These are phyloP conservation scores for Sphagnurus paluster DNA, from an alignment of 1,284 basidiomycete species.

Conservation along the genomic window DNA sequence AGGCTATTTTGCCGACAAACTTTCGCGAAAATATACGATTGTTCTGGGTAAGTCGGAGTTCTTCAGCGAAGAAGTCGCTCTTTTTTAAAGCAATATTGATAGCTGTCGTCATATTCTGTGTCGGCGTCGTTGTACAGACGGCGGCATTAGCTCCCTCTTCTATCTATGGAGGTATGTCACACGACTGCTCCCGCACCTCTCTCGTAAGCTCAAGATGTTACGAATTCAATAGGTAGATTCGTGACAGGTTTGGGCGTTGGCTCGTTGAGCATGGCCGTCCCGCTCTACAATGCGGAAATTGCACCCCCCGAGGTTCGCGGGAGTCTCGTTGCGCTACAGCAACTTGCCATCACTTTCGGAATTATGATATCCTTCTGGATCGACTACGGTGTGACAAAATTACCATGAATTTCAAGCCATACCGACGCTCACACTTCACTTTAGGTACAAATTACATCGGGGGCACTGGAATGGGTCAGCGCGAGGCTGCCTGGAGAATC, in stretches of 20 bases:
- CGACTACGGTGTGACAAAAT: conserved; percentile 50
- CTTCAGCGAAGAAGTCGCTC: background rate
- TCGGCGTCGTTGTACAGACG: conserved; percentile 71
- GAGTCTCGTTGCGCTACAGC: conserved; percentile 79
- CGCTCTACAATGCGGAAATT: conserved; percentile 72
- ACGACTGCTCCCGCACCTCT: background rate
- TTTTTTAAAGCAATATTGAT: background rate
- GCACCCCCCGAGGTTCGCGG: conserved; percentile 84
- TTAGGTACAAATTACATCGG: conserved; percentile 70
- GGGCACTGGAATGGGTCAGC: conserved; percentile 53
- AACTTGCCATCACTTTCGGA: conserved; percentile 77
- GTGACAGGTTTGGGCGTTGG: conserved; percentile 78
- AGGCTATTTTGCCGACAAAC: conserved; percentile 70
- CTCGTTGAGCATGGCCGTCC: conserved; percentile 73
- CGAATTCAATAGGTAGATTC: conserved; percentile 53
- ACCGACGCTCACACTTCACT: background rate
- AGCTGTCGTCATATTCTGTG: conserved; percentile 67
- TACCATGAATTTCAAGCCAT: background rate
- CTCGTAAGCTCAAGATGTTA: background rate
- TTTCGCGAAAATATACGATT: conserved; percentile 73
- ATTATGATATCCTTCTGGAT: conserved; percentile 79
- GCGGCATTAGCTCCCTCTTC: conserved; percentile 53
- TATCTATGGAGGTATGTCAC: conserved; percentile 59
- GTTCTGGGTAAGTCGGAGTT: conserved; percentile 46
- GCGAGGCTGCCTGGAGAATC: conserved; percentile 74